Evolutionary conservation across 1,284 basidiomycete species (phyloP), one percentile per base, ranked within the genome.

Genomic region (Exobasidium cylindrosporum): DNA sequence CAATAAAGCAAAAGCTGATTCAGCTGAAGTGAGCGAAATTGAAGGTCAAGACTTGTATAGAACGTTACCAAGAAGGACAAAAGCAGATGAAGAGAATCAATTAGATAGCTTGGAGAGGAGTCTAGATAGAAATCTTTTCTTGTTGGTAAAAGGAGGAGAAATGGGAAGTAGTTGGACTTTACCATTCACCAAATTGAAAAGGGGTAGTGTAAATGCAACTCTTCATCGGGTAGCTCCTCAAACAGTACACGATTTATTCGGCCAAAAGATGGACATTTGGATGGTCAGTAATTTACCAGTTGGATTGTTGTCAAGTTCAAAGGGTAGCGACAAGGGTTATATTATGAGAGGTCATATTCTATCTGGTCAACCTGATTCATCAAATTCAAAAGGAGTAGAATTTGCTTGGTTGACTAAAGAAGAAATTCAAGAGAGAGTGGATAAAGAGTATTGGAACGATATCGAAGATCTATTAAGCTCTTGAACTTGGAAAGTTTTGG

Each of bases 391-490:
- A 58, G 82, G 89, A 61, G 82, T 83, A 55, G 89, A 91, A 71
- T 92, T 91, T 82, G 90, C 89, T 23, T 94, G 91, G 91, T 83
- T 93, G 66, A 92, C 91, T 60, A 91, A 91, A 81, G 86, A 92
- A 78, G 91, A 94, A 83, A 87, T 93, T 57, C 82, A 87, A 77
- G 81, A 85, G 45, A 56, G 69, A 43, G 56, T 76, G 23, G 52
- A 64, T 11, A 49, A 86, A 90, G 30, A 83, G 62, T 92, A 92
- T 73, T 93, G 90, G 90, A 76, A 83, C 53, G 85, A 85, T 61
- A 83, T 91, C 68, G 87, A 87, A 81, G 88, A 90, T 75, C 87
- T 92, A 80, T 83, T 93, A 5, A 60, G 47, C 45, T 46, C 57
- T 14, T 62, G 30, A 35, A n/a, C n/a, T n/a, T n/a, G n/a, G n/a